Evolutionary conservation across 202 grass and related monocot genomes (phyloP), one percentile per base, ranked within the genome.

Genomic region (Panicum hallii): DNA sequence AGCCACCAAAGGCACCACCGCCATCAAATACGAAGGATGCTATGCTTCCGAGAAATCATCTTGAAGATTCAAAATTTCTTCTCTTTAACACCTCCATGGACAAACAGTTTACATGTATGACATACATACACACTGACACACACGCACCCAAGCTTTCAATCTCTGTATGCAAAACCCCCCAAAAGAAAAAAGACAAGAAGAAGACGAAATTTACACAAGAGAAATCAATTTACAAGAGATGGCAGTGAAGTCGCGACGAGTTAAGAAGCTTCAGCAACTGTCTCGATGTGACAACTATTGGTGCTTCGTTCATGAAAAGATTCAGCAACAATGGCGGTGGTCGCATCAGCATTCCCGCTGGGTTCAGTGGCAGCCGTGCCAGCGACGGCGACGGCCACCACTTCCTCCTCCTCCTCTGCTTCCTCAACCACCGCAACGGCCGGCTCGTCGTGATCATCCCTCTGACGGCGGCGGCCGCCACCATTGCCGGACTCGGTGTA

Each of bases 401-500:
- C 22, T 6, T 54, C 82, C 71, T 75, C 80, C 0, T 79, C 74
- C 60, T 66, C 67, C 0, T 12, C 69, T 44, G 75, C 86, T 43
- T 90, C 88, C 14, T 17, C 50, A 19, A 82, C 77, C 5, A 52
- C 81, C 0, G 58, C n/a, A 9, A 79, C 20, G 5, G 48, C 52
- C 1, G 77, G 44, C 9, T 5, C 36, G 9, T 26, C 28, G 36
- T 58, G 6, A 13, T 80, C 79, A 5, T 66, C 41, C 57, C 8
- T 58, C 15, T 0, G 57, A 73, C 74, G 72, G 58, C 67, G 60
- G 12, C 22, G 48, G 38, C 40, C 56, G 7, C 61, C 75, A 42
- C 20, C 10, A 8, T 55, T 5, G 7, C 62, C 46, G 16, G 64
- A 9, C 7, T 90, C 88, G 1, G 60, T 83, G 60, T 87, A 83